Percentiles rank a stretch among this genome's conserved stretches.
These are phyloP conservation scores for Acer negundo DNA, from an alignment of 345 rosid species.

Conservation along the genomic window DNA sequence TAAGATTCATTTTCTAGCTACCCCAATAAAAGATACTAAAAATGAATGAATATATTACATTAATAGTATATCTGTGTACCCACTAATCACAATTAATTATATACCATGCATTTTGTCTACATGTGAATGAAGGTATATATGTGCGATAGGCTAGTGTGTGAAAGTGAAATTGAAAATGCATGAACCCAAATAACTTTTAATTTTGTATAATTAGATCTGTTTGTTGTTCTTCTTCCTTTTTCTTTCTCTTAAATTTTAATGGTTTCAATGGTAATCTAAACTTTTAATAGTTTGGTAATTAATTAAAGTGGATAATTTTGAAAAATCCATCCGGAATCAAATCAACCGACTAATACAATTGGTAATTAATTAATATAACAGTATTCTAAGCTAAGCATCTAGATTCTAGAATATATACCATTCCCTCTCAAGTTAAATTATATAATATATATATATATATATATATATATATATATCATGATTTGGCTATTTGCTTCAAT, in stretches of 20 bases:
- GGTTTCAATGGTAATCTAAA: no score
- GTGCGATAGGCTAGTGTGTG: neutral
- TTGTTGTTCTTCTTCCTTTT: neutral
- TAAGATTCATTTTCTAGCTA: neutral
- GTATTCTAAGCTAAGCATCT: slow-evolving; percentile 28
- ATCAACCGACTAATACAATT: slow-evolving; percentile 16
- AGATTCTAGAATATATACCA: slow-evolving; percentile 35
- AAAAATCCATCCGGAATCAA: slow-evolving; percentile 29
- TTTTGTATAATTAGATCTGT: neutral
- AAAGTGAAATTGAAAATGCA: slow-evolving; percentile 10
- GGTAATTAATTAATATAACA: slow-evolving; percentile 15
- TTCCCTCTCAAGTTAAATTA: slow-evolving; percentile 10
- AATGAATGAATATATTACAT: neutral
- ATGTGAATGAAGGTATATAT: neutral
- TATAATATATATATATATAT: slow-evolving; percentile 20
- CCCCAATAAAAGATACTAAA: neutral
- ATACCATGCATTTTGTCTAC: neutral
- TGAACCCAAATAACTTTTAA: slow-evolving; percentile 1
- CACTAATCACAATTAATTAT: neutral
- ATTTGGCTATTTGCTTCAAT: slow-evolving; percentile 31
- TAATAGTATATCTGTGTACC: neutral
- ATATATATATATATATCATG: slow-evolving; percentile 25
- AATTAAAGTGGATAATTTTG: slow-evolving; percentile 20
- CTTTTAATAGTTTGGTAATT: no score
- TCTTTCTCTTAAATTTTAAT: neutral